Evolutionary conservation across 106 monocot species (phyloP).

Genomic region (Triglochin maritima): DNA sequence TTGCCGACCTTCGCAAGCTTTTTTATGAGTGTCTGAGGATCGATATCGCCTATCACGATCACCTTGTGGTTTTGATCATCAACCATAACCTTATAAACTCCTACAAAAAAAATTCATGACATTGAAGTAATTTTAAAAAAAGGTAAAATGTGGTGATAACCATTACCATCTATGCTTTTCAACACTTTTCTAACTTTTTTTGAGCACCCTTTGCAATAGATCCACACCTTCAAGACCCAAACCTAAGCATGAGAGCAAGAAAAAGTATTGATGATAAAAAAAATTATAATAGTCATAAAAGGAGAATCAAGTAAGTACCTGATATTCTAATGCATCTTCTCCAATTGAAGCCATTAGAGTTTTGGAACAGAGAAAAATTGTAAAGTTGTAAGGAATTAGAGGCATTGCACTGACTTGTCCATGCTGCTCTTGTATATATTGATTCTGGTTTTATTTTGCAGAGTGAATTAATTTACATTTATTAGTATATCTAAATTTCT

Average conservation of each 20-base stretch:
- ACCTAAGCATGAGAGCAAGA: not conserved
- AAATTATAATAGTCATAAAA: not conserved
- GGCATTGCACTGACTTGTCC: too few species aligned
- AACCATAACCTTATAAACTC: conserved; percentile 3
- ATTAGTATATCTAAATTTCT: too few species aligned
- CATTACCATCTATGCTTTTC: conserved; percentile 10
- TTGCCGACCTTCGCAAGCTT: conserved; percentile 7
- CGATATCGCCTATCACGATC: conserved; percentile 4
- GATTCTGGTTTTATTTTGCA: too few species aligned
- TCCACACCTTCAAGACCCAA: conserved; percentile 15
- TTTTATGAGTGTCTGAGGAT: not conserved
- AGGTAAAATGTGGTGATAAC: not conserved
- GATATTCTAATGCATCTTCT: not conserved
- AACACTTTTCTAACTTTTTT: conserved; percentile 14
- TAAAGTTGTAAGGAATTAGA: not conserved
- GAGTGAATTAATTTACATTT: too few species aligned
- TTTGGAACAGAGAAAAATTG: not conserved
- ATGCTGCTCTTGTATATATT: too few species aligned
- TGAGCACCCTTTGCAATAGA: conserved; percentile 14
- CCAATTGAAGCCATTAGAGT: not conserved
- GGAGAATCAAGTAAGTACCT: not conserved
- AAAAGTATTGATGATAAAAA: not conserved
- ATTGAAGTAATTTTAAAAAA: not conserved
- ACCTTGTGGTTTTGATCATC: conserved; percentile 11
- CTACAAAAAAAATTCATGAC: not conserved